Percentiles rank a stretch among this genome's conserved stretches.
Evolutionary conservation across 768 basidiomycete species (phyloP).

Genomic region (Podaxis sp.): DNA sequence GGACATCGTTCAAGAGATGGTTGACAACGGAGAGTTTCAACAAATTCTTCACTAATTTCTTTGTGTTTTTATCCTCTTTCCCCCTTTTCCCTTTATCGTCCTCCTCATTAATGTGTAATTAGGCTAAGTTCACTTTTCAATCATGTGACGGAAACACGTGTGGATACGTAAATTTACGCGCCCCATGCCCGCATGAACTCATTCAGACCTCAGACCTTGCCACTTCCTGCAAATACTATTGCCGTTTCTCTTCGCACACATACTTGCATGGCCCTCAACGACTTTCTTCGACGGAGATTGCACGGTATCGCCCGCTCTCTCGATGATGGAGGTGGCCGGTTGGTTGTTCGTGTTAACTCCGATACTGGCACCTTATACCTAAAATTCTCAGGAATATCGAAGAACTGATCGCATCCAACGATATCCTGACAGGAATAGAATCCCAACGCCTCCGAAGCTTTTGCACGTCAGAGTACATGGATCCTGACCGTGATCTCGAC

Average conservation of each 20-base stretch:
- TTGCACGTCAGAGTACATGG: conserved; percentile 30
- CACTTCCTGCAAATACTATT: too few relatives aligned
- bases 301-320: conserved; percentile 9
- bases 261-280: background rate
- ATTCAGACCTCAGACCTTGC: too few relatives aligned
- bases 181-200: too few relatives aligned
- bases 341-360: background rate
- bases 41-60: conserved; percentile 31
- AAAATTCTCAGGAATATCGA: conserved; percentile 19
- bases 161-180: background rate
- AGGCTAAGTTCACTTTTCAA: background rate
- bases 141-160: background rate
- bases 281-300: conserved; percentile 8
- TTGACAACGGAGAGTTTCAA: conserved; percentile 69
- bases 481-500: conserved; percentile 32
- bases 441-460: conserved; percentile 32
- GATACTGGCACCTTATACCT: background rate
- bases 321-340: conserved; percentile 22
- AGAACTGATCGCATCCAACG: conserved; percentile 26
- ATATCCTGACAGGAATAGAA: conserved; percentile 30
- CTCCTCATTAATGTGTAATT: background rate
- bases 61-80: background rate
- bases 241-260: background rate
- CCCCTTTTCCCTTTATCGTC: background rate
- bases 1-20: conserved; percentile 90